Percentiles rank a stretch among this genome's conserved stretches.
These are phyloP conservation scores for Sporothrix mexicana DNA, from an alignment of 2,329 filamentous ascomycete genomes.

Conservation along the genomic window DNA sequence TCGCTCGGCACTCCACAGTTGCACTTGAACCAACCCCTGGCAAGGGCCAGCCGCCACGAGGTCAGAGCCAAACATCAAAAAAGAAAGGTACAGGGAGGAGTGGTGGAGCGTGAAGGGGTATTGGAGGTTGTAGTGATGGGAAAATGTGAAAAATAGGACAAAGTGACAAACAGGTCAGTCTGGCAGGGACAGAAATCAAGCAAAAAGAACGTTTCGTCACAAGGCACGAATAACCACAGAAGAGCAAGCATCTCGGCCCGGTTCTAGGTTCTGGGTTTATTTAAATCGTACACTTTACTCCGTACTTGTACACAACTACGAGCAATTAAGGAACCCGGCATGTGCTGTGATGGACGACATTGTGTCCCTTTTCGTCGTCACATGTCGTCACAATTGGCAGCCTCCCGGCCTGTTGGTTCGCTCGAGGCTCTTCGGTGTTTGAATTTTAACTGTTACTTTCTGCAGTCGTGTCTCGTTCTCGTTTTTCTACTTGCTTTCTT, in stretches of 20 bases:
- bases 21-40: not conserved
- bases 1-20: conserved; percentile 8
- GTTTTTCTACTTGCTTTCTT: conserved; percentile 3
- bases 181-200: not conserved
- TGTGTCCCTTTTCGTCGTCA: not conserved
- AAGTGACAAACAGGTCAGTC: no score
- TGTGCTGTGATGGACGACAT: not conserved
- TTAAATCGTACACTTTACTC: no score
- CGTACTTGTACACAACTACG: no score
- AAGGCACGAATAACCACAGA: no score
- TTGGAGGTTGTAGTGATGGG: no score
- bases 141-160: no score
- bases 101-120: no score
- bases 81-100: not conserved
- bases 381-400: not conserved
- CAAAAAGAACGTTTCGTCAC: no score
- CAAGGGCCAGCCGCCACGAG: conserved; percentile 15
- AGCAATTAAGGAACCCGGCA: not conserved
- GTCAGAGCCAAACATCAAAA: not conserved
- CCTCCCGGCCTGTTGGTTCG: not conserved
- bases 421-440: not conserved
- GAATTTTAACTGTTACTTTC: not conserved
- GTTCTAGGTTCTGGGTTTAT: not conserved
- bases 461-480: not conserved
- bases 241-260: conserved; percentile 6